Evolutionary conservation across 768 basidiomycete species (phyloP).

Genomic region (Psilocybe cubensis): DNA sequence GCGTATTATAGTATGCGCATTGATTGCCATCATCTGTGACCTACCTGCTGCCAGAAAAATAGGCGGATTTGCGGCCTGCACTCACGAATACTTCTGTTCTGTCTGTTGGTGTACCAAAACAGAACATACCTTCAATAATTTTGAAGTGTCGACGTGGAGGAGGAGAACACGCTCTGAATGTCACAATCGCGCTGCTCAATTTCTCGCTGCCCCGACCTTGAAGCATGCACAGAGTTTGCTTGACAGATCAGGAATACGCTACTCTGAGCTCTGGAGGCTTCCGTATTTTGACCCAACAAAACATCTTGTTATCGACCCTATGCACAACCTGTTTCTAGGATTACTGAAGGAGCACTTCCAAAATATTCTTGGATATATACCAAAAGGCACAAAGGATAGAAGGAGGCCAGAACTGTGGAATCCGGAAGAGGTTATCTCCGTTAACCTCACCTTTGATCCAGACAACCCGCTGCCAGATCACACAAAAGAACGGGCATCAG

Average conservation of each 20-base stretch:
- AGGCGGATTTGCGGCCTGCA: constrained; percentile 23
- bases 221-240: too few species aligned
- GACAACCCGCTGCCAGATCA: too few species aligned
- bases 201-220: too few species aligned
- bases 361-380: constrained; percentile 2
- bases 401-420: too few species aligned
- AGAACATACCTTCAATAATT: constrained; percentile 1
- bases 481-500: too few species aligned
- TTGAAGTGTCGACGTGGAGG: constrained; percentile 2
- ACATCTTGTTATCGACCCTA: constrained; percentile 16
- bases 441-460: too few species aligned
- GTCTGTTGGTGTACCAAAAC: constrained; percentile 5
- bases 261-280: constrained; percentile 9
- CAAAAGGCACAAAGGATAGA: too few species aligned
- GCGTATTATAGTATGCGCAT: constrained; percentile 23
- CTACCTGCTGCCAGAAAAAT: constrained; percentile 32
- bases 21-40: constrained; percentile 38
- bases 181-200: too few species aligned
- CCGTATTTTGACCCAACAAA: constrained; percentile 17
- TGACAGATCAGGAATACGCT: constrained; percentile 5
- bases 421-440: not conserved
- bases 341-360: constrained; percentile 5
- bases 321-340: constrained; percentile 15
- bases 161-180: not conserved
- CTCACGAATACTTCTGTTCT: constrained; percentile 9